A percentile compares a stretch with the other conserved stretches of the same genome.
Evolutionary conservation across 2,329 filamentous ascomycete genomes (phyloP).

Genomic region (Talaromyces sp.): DNA sequence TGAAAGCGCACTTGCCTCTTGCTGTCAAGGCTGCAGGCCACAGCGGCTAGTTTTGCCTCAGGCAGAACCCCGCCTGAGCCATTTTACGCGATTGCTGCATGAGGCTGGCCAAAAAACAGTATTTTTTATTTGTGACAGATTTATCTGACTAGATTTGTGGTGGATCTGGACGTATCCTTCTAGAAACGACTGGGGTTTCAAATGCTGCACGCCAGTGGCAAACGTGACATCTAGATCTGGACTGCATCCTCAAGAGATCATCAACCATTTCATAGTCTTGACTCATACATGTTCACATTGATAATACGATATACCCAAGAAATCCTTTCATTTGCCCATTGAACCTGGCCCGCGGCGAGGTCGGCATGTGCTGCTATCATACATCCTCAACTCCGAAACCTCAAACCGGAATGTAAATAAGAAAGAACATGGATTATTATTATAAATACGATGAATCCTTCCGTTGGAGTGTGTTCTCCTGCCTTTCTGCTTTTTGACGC

Average conservation of each 20-base stretch:
- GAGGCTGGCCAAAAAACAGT: neutral
- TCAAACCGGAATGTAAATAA: slow-evolving; percentile 11
- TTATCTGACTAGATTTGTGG: neutral
- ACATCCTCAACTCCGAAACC: slow-evolving; percentile 29
- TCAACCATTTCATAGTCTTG: neutral
- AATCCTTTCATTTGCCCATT: slow-evolving; percentile 15
- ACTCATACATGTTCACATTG: neutral
- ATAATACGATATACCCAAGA: neutral
- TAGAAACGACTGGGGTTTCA: too few relatives aligned
- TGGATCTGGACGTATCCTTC: too few relatives aligned
- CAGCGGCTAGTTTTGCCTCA: neutral
- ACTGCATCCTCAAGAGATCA: neutral
- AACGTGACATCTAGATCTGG: neutral
- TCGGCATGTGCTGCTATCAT: slow-evolving; percentile 23
- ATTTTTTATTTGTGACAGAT: neutral
- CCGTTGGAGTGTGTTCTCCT: neutral
- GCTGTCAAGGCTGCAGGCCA: neutral
- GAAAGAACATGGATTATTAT: neutral
- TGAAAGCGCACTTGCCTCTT: neutral
- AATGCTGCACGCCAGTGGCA: neutral
- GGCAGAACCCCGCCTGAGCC: neutral
- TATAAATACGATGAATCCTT: neutral
- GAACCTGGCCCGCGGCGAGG: slow-evolving; percentile 14
- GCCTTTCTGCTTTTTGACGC: neutral
- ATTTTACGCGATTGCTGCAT: neutral